Evolutionary conservation across 768 basidiomycete genomes (phyloP).

Genomic region (Albatrellus ellisii): DNA sequence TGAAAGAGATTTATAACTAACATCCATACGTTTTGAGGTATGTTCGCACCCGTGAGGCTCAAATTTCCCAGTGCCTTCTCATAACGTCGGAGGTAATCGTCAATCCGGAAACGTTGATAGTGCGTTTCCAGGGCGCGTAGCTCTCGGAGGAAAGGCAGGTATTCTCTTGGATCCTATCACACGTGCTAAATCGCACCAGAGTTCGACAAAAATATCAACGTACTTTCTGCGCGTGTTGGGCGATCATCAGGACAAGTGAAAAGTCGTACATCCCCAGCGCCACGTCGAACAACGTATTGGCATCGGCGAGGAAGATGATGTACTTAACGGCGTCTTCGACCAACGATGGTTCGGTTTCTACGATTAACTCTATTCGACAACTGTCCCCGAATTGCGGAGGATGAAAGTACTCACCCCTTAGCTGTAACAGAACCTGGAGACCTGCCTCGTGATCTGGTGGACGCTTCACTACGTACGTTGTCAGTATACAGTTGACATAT

Average conservation of each 20-base stretch:
- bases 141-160: conserved; percentile 91
- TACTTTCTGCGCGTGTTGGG: conserved; percentile 95
- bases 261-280: conserved; percentile 99
- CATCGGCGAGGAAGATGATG: conserved; percentile 94
- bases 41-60: conserved; percentile 43
- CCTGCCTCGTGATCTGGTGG: conserved; percentile 88
- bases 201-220: neutral
- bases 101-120: conserved; percentile 85
- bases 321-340: conserved; percentile 98
- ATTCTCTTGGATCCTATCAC: conserved; percentile 87
- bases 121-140: conserved; percentile 65
- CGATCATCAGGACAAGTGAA: conserved; percentile 87
- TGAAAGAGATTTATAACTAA: neutral
- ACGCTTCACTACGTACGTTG: conserved; percentile 83
- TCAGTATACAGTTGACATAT: conserved; percentile 86
- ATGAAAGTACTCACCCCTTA: conserved; percentile 47
- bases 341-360: conserved; percentile 50
- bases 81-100: conserved; percentile 77
- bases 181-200: neutral
- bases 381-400: neutral
- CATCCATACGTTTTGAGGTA: neutral
- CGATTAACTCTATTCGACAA: neutral
- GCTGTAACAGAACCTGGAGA: conserved; percentile 53
- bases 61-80: conserved; percentile 67
- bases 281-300: conserved; percentile 81